A percentile compares a stretch with the other conserved stretches of the same genome.
Conservation (phyloP, 139 green algal genomes). For the Deuterostichococcus epilithicus region DNA sequence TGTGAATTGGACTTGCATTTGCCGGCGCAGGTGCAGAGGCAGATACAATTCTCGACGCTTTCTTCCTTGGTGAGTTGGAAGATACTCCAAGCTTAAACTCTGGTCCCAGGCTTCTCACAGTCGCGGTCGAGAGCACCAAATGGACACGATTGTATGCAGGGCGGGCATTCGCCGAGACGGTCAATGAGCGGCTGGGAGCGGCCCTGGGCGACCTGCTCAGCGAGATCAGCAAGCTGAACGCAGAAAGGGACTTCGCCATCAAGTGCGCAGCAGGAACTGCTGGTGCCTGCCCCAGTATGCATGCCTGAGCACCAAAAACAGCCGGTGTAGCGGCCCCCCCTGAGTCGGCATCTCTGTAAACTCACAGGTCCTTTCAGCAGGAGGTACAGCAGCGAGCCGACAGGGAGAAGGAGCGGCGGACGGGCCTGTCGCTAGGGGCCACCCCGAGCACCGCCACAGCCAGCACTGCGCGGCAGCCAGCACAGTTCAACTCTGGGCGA, state of each 20-base stretch:
- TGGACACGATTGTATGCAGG: no score
- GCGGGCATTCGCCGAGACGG: slow-evolving; percentile 2
- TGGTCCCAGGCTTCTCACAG: neutral
- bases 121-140: no score
- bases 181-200: slow-evolving; percentile 40
- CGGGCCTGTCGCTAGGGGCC: no score
- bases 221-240: slow-evolving; percentile 31
- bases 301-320: no score
- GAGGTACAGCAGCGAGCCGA: slow-evolving; percentile 23
- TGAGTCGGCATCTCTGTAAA: no score
- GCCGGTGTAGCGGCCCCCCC: no score
- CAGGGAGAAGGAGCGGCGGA: no score
- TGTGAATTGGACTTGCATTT: no score
- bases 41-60: slow-evolving; percentile 32
- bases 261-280: slow-evolving; percentile 3
- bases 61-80: slow-evolving; percentile 38
- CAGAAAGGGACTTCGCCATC: slow-evolving; percentile 25
- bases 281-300: no score
- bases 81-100: neutral
- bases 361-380: slow-evolving; percentile 10
- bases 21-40: no score
- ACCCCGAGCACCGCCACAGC: no score
- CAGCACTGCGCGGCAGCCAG: neutral
- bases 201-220: slow-evolving; percentile 28
- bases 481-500: neutral